Evolutionary conservation across 495 filamentous ascomycete genomes (phyloP), one percentile per base, ranked within the genome.

Genomic region (Chaetomium fimeti): DNA sequence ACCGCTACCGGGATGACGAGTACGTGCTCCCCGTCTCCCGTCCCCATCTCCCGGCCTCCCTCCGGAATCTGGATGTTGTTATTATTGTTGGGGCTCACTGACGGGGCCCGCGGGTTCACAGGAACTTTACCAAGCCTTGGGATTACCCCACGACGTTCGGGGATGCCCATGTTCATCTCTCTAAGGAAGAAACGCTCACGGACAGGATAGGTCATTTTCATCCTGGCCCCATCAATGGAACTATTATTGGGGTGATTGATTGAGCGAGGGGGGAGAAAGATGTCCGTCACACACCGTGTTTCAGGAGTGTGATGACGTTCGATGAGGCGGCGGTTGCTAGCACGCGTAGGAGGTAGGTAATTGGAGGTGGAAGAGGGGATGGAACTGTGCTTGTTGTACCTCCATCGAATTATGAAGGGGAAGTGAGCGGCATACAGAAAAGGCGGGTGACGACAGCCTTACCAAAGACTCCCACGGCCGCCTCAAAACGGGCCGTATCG

Each of bases 1-100:
- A 76, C 59, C 65, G 56, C 48, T 77, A 74, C 43, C 62, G 62
- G 5, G 75, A 77, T 47, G 64, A 53, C 60, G 65, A 70, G 75
- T 77, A 69, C 32, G 71, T 27, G 15, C 18, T 55, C 13, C 24
- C 9, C 47, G 32, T 11, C 16, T 18, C 27, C 8, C 38, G 38
- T 36, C 13, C 32, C 32, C 29, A 3, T 3, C 7, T 32, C 29
- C 29, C 29, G 32, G 7, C 32, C 32, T 36, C 12, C 32, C 12
- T 36, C 12, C 6, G 32, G 8, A 36, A 36, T 9, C 7, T 1
- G 8, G 8, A 36, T 9, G 8, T 36, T 9, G 12, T 36, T 22
- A 28, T 56, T 28, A 24, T 15, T 7, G 27, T 40, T 25, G 40
- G 8, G 32, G 24, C 54, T 60, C 48, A 69, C 51, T 20, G 43